Conservation (phyloP, 257 asterid genomes). For the Fraxinus quadrangulata region DNA sequence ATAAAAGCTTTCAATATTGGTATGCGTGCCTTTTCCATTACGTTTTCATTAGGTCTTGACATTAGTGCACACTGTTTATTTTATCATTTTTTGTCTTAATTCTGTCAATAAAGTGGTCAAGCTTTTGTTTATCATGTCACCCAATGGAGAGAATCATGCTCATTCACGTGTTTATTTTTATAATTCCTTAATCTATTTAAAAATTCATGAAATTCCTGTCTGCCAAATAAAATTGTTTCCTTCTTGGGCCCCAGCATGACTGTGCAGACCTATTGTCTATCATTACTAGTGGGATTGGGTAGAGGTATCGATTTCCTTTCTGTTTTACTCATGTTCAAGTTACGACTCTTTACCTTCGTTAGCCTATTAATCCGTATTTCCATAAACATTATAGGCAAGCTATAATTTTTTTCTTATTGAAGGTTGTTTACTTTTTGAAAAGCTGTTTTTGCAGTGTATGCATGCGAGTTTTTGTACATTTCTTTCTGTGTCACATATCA, state of each 20-base stretch:
- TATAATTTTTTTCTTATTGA: not conserved
- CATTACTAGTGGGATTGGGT: not conserved
- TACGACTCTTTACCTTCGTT: not conserved
- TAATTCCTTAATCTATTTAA: not conserved
- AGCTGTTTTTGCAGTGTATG: constrained; percentile 19
- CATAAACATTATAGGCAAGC: not conserved
- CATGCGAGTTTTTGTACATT: not conserved
- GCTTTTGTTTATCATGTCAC: not conserved
- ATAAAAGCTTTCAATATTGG: not conserved
- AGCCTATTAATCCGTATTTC: not conserved
- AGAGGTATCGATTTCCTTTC: not conserved
- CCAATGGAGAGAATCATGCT: not conserved
- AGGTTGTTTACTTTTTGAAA: constrained; percentile 16
- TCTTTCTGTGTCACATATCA: constrained; percentile 15
- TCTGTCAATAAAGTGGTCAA: not conserved
- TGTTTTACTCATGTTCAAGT: not conserved
- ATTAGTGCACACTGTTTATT: not conserved
- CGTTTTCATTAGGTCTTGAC: not conserved
- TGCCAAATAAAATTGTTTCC: not conserved
- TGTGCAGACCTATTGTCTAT: not conserved
- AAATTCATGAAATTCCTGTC: not conserved
- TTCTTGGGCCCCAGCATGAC: not conserved
- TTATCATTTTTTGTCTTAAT: not conserved
- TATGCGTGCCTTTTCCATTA: not conserved
- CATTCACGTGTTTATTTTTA: not conserved